A percentile compares a stretch with the other conserved stretches of the same genome.
phyloP scores from a whole-genome alignment of 2,329 filamentous ascomycete species.

The Pyricularia sp. region DNA sequence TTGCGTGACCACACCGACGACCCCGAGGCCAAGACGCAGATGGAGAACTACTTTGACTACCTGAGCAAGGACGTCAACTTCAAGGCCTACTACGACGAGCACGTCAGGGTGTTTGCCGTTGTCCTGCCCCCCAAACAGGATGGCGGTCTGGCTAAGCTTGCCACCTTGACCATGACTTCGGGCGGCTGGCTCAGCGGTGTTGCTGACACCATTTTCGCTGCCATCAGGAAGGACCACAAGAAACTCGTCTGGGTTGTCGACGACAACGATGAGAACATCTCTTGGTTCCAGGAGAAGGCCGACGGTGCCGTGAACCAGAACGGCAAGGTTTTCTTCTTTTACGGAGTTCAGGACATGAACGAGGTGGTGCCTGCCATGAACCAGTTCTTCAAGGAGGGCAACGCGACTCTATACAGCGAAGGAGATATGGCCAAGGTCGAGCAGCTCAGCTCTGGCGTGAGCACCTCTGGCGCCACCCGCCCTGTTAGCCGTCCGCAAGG shows the following conservation, averaged over 20 bases:
- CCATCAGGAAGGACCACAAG: conserved; percentile 86
- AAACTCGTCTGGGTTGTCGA: conserved; percentile 94
- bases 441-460: not conserved
- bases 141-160: conserved; percentile 63
- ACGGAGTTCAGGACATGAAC: conserved; percentile 69
- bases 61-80: conserved; percentile 60
- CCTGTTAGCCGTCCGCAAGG: conserved; percentile 7
- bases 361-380: conserved; percentile 74
- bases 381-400: conserved; percentile 71
- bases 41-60: conserved; percentile 75
- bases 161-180: conserved; percentile 87
- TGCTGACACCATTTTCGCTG: conserved; percentile 86
- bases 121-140: conserved; percentile 62
- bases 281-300: conserved; percentile 96
- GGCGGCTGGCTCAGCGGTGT: conserved; percentile 90
- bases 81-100: conserved; percentile 88
- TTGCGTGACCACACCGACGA: conserved; percentile 63
- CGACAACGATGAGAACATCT: conserved; percentile 89
- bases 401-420: conserved; percentile 53
- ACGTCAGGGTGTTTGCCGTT: conserved; percentile 83
- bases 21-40: conserved; percentile 67
- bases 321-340: conserved; percentile 92
- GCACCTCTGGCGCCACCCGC: conserved; percentile 43
- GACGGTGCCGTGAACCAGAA: conserved; percentile 79
- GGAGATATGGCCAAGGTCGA: not conserved